Conservation (phyloP, 345 rosid genomes). For the Ricinus communis region DNA sequence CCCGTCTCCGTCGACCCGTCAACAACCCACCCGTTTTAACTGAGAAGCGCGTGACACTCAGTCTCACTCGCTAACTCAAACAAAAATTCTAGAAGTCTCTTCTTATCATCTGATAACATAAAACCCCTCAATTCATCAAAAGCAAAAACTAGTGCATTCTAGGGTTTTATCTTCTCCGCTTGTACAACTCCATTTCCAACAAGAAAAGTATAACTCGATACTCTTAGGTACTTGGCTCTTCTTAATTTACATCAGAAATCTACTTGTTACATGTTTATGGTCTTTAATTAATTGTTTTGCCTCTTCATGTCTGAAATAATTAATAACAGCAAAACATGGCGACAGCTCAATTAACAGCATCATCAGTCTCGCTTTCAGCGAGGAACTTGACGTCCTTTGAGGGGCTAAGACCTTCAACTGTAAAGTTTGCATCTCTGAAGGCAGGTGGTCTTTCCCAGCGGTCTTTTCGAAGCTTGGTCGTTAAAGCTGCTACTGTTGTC, state of each 20-base stretch:
- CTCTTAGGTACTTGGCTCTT: not conserved
- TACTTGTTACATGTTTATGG: not conserved
- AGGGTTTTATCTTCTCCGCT: constrained; percentile 15
- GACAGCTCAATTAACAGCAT: constrained; percentile 57
- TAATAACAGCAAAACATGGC: constrained; percentile 53
- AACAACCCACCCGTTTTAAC: not conserved
- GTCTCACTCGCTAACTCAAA: not conserved
- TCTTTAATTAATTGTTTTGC: not conserved
- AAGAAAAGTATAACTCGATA: too few relatives aligned
- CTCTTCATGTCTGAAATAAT: not conserved
- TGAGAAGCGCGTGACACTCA: not conserved
- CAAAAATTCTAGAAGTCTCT: constrained; percentile 12
- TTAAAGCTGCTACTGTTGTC: constrained; percentile 81
- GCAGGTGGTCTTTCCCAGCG: constrained; percentile 36
- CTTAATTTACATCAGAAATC: not conserved
- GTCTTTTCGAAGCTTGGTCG: constrained; percentile 53
- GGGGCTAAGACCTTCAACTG: constrained; percentile 59
- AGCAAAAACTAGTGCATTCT: not conserved
- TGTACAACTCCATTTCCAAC: not conserved
- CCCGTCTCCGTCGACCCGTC: not conserved
- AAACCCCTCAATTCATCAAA: not conserved
- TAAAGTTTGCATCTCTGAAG: constrained; percentile 49
- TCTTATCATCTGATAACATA: constrained; percentile 12
- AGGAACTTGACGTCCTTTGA: constrained; percentile 57
- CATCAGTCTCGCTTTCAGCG: constrained; percentile 48